Evolutionary conservation across 1,284 basidiomycete genomes (phyloP), one percentile per base, ranked within the genome.

Genomic region (Sanghuangporus baumii): DNA sequence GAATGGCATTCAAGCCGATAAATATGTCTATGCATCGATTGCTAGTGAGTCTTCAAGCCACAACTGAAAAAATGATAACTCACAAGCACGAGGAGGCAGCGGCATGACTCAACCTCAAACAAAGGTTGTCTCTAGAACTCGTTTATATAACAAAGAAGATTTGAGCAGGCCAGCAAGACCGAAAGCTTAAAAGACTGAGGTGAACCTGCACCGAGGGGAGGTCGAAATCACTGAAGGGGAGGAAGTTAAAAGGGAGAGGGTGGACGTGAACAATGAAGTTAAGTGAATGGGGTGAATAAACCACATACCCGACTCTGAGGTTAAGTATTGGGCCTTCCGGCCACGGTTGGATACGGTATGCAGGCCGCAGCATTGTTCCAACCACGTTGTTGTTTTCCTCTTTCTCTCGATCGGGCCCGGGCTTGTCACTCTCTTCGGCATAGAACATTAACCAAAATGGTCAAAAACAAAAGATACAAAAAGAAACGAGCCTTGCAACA

Each of bases 1-100:
- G 90, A 67, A 92, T 79, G 68, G 73, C 80, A 72, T 96, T 96
- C 71, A 96, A 86, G 59, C 81, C 83, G 70, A 93, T 83, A 78
- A 96, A 96, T 51, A 82, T 72, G 67, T 84, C 89, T 91, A 66
- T 9, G 23, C 34, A 3, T 12, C 16, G 26, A 52, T 7, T 48
- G 7, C 48, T 3, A 48, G 61, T 20, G 20, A 34, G 40, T 18
- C 14, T 4, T 16, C n/a, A 37, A 31, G 23, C 23, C 59, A 12
- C 16, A 6, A 9, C 7, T 55, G 23, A 36, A n/a, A 14, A 20
- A 20, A n/a, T 5, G 7, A 38, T 1, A 31, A 74, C 79, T 67
- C 65, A 81, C 78, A 75, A 64, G 73, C 73, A 66, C 74, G 74
- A 54, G 73, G 62, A 59, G 75, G 70, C 63, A 79, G 70, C 75